Conservation (phyloP, 2,329 filamentous ascomycete genomes). For the Aspergillus texensis region DNA sequence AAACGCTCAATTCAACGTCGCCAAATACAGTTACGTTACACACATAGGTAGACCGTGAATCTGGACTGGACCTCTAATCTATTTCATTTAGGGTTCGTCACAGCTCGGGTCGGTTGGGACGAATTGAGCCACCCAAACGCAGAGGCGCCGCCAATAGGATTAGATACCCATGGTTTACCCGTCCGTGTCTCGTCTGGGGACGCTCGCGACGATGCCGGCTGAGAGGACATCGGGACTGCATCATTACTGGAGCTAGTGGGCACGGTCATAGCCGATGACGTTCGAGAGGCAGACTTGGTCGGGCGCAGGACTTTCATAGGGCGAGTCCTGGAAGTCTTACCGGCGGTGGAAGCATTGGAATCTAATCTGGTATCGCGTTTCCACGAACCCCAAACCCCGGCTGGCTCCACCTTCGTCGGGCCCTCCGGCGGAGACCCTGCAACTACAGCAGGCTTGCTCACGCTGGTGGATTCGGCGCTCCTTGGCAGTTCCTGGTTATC, state of each 20-base stretch:
- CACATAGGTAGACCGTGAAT: not conserved
- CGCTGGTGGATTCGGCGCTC: conserved; percentile 17
- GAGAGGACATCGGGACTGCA: conserved; percentile 14
- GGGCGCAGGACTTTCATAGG: conserved; percentile 92
- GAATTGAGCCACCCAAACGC: conserved; percentile 90
- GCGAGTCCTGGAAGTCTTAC: conserved; percentile 62
- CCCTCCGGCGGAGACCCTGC: conserved; percentile 33
- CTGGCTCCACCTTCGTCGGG: conserved; percentile 39
- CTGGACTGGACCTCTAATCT: conserved; percentile 21
- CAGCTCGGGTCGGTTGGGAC: conserved; percentile 24
- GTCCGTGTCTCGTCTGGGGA: conserved; percentile 33
- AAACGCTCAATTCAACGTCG: not conserved
- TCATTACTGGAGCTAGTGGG: conserved; percentile 20
- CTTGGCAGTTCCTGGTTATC: conserved; percentile 10
- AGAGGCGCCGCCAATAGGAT: conserved; percentile 88
- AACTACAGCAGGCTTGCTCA: conserved; percentile 29
- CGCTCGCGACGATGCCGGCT: conserved; percentile 22
- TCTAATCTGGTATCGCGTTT: conserved; percentile 51
- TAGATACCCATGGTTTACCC: conserved; percentile 62
- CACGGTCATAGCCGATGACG: conserved; percentile 28
- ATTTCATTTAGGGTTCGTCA: conserved; percentile 27
- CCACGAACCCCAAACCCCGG: conserved; percentile 72
- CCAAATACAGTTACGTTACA: not conserved
- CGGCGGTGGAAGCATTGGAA: conserved; percentile 52
- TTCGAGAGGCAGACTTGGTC: conserved; percentile 59